Evolutionary conservation across 2,329 filamentous ascomycete genomes (phyloP).

Genomic region (Fusarium miscanthi): DNA sequence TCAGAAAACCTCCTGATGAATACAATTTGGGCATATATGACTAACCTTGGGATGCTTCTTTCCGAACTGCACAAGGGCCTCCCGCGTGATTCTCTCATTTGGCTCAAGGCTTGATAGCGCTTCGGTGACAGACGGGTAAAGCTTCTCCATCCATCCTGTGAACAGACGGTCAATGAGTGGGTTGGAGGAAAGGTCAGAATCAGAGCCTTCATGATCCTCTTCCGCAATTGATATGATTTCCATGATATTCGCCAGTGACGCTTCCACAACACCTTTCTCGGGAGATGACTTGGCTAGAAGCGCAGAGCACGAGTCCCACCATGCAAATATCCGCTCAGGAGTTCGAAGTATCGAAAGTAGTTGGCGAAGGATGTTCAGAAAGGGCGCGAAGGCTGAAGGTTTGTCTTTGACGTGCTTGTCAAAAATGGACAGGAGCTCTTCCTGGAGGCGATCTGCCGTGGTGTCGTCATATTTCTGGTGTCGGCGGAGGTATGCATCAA

Average conservation of each 20-base stretch:
- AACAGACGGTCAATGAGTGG: slow-evolving; percentile 69
- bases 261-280: slow-evolving; percentile 72
- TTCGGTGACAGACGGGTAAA: slow-evolving; percentile 52
- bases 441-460: slow-evolving; percentile 76
- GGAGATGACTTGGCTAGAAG: slow-evolving; percentile 63
- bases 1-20: slow-evolving; percentile 1
- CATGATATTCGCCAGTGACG: slow-evolving; percentile 72
- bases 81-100: slow-evolving; percentile 62
- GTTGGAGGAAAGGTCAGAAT: slow-evolving; percentile 56
- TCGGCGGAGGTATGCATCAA: slow-evolving; percentile 75
- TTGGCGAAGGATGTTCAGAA: slow-evolving; percentile 73
- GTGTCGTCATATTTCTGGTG: slow-evolving; percentile 75
- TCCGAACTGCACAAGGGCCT: slow-evolving; percentile 69
- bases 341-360: slow-evolving; percentile 73
- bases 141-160: slow-evolving; percentile 66
- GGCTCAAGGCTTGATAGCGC: slow-evolving; percentile 54
- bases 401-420: slow-evolving; percentile 70
- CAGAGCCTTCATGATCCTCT: slow-evolving; percentile 60
- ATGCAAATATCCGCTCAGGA: slow-evolving; percentile 71
- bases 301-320: slow-evolving; percentile 70
- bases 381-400: slow-evolving; percentile 70
- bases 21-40: not conserved
- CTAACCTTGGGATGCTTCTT: slow-evolving; percentile 72
- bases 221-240: slow-evolving; percentile 73
- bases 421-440: slow-evolving; percentile 76